These are phyloP conservation scores for Sporisorium reilianum DNA, from an alignment of 1,284 basidiomycete species.

Conservation along the genomic window DNA sequence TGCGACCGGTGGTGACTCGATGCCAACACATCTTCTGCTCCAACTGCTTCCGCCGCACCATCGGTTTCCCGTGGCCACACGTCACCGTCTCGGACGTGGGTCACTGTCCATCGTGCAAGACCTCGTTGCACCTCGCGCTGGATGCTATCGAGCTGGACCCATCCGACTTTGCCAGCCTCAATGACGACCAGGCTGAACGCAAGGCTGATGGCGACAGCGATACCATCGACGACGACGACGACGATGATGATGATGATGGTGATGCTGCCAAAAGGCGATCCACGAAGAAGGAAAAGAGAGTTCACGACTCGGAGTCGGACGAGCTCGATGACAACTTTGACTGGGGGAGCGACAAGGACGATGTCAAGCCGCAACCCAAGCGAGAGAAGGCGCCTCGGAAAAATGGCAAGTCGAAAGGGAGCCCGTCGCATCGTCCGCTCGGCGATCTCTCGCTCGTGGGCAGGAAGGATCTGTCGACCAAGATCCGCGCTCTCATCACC, in stretches of 20 bases:
- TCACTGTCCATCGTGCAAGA: constrained; percentile 79
- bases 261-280: constrained; percentile 4
- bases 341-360: constrained; percentile 40
- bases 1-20: constrained; percentile 76
- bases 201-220: constrained; percentile 25
- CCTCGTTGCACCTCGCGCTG: constrained; percentile 54
- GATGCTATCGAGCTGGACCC: constrained; percentile 55
- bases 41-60: constrained; percentile 66
- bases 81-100: constrained; percentile 32
- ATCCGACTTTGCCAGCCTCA: constrained; percentile 47
- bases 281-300: constrained; percentile 9
- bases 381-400: constrained; percentile 22
- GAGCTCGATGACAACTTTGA: constrained; percentile 37
- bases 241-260: too few species aligned
- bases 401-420: constrained; percentile 12
- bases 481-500: constrained; percentile 62
- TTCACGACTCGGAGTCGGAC: constrained; percentile 23
- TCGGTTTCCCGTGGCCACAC: constrained; percentile 44
- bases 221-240: constrained; percentile 27
- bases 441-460: constrained; percentile 37
- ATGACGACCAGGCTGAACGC: constrained; percentile 39
- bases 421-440: not conserved
- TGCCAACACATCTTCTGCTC: constrained; percentile 88
- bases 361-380: not conserved
- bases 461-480: constrained; percentile 59